Base-by-base conservation (phyloP, 2,329 filamentous ascomycete species). In the Aspergillus sergii region DNA sequence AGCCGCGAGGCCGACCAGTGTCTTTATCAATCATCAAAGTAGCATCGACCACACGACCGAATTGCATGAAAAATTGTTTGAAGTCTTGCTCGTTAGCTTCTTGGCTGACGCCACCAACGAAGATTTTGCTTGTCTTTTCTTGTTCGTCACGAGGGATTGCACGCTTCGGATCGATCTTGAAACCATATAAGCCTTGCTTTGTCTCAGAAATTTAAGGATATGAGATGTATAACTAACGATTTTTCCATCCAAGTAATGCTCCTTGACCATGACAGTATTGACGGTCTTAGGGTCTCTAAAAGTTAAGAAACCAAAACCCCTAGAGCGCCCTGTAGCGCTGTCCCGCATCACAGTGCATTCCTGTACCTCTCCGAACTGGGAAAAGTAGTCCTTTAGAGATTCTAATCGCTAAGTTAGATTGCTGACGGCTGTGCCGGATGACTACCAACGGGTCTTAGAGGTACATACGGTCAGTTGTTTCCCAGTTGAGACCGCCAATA, bases 11-110 rank as follows among this genome's bases (percentile, higher is more conserved):
- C 46, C 95, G 88, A n/a, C 95, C 95, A 0, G 95, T 99, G 78
- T 99, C 95, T 80, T 99, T 99, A 78, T 99, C 95, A 89, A 99
- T 99, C 95, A 99, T 99, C 2, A 99, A 88, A 0, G 95, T 99
- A 2, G 95, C 95, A 80, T 99, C 95, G 45, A 99, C 90, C 23
- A 99, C 95, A 65, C 94, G 90, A 32, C 95, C 95, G 72, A 98
- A 99, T 74, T 97, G 92, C 73, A 91, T 93, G 81, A 99, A 99
- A 80, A 97, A 99, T 64, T 95, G 90, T 75, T 93, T 93, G 78
- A 99, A 99, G 76, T 98, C 93, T 66, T 94, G 90, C 73, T 99
- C 95, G 1, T 93, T 97, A 0, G 94, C 95, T 73, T 99, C 95
- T 80, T 98, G 95, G 78, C 92, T 96, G 61, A 99, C 95, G 73